Percentiles rank a stretch among this genome's conserved stretches.
Evolutionary conservation across 2,329 filamentous ascomycete species (phyloP).

Genomic region (Lecanicillium sp.): DNA sequence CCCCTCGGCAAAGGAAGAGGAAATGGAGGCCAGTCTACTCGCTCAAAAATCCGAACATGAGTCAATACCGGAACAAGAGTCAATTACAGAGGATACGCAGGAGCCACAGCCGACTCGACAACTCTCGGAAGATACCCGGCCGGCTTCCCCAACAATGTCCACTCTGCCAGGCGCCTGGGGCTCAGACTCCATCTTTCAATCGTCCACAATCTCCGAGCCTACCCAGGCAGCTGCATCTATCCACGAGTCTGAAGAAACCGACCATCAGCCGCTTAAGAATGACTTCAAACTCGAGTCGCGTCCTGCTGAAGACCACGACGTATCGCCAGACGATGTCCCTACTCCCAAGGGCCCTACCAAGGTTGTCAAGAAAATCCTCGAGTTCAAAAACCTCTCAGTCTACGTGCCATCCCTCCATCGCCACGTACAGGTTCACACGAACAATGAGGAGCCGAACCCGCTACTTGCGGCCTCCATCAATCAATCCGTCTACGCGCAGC

Average conservation of each 20-base stretch:
- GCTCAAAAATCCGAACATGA: neutral
- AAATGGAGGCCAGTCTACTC: too few relatives aligned
- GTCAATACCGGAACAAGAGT: neutral
- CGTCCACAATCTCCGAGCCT: constrained; percentile 6
- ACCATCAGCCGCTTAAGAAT: neutral
- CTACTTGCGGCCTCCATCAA: constrained; percentile 27
- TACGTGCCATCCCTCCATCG: constrained; percentile 48
- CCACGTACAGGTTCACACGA: constrained; percentile 32
- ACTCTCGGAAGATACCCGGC: neutral
- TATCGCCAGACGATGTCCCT: constrained; percentile 34
- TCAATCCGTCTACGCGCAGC: constrained; percentile 40
- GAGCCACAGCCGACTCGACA: constrained; percentile 11
- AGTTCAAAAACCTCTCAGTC: constrained; percentile 44
- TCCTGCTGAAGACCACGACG: neutral
- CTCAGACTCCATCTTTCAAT: constrained; percentile 24
- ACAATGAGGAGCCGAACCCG: constrained; percentile 23
- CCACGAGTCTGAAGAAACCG: neutral
- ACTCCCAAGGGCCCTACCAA: constrained; percentile 49
- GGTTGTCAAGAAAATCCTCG: constrained; percentile 51
- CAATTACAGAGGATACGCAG: too few relatives aligned
- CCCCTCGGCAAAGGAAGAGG: too few relatives aligned
- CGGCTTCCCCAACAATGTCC: neutral
- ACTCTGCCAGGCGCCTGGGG: constrained; percentile 51
- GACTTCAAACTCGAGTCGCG: too few relatives aligned
- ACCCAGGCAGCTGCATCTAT: neutral